Evolutionary conservation across 2,329 filamentous ascomycete genomes (phyloP).

Genomic region (Colletotrichum melonis): DNA sequence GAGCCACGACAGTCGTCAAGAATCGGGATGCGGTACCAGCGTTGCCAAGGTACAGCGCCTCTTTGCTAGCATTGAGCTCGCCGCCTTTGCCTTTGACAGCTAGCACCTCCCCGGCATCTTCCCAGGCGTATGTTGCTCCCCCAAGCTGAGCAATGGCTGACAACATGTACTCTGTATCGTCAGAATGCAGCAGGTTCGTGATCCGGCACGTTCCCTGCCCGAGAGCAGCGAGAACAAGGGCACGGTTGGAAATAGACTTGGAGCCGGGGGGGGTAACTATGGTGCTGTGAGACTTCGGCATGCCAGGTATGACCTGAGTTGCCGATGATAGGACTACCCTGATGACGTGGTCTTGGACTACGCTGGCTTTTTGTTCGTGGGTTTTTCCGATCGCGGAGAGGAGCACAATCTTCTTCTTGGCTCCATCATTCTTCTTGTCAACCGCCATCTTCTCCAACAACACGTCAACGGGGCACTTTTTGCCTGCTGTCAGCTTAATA

Average conservation of each 20-base stretch:
- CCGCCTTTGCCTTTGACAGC: conserved; percentile 94
- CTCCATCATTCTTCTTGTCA: conserved; percentile 98
- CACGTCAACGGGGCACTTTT: conserved; percentile 86
- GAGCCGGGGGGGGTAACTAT: conserved; percentile 92
- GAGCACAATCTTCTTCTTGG: conserved; percentile 95
- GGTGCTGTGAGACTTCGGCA: conserved; percentile 73
- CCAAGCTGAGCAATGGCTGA: conserved; percentile 87
- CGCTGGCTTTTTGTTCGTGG: conserved; percentile 86
- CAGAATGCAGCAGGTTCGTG: conserved; percentile 93
- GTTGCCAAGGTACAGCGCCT: conserved; percentile 92
- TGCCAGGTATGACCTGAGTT: conserved; percentile 77
- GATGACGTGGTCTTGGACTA: conserved; percentile 88
- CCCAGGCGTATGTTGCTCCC: conserved; percentile 92
- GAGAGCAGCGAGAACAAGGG: conserved; percentile 91
- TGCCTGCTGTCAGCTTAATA: conserved; percentile 83
- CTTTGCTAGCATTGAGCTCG: conserved; percentile 77
- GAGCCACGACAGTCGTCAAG: conserved; percentile 88
- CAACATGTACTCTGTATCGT: conserved; percentile 97
- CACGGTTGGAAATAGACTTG: conserved; percentile 97
- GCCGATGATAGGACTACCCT: conserved; percentile 85
- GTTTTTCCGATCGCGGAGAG: conserved; percentile 91
- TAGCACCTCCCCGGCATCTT: conserved; percentile 91
- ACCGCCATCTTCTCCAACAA: conserved; percentile 94
- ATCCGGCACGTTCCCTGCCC: conserved; percentile 88
- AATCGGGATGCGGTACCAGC: conserved; percentile 97